Evolutionary conservation across 306 rosid species (phyloP), one percentile per base, ranked within the genome.

Genomic region (Hippophae tibetana): DNA sequence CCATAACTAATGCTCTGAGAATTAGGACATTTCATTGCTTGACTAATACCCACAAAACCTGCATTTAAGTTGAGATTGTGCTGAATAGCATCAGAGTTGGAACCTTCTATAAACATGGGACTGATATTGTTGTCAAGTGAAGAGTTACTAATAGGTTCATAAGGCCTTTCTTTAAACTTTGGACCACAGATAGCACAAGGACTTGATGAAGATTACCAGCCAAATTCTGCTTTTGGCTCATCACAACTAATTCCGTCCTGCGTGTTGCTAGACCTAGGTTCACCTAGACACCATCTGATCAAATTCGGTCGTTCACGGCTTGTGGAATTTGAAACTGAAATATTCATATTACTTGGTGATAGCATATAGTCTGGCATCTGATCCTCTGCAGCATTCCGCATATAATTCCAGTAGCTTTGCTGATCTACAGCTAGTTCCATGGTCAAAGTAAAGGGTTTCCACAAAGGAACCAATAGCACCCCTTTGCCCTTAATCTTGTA

Each of bases 401-500:
- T 59, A 57, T 65, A 71, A 68, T 72, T 89, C 99, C 97, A 86
- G 71, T 62, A 82, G 58, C 80, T 78, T 49, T 81, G 90, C 74
- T 70, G 96, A 67, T 78, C 88, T 53, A 76, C 76, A 50, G 82
- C 55, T 46, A 47, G 85, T 74, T 59, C 92, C 98, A 75, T 86
- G 86, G 65, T 92, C 97, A 64, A 88, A 85, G 58, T 88, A 90
- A 13, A 92, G 57, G 56, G 86, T 85, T 69, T 84, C 94, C 55
- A 93, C 59, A 69, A 86, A 75, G 63, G 88, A 84, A 77, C 97
- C 94, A 13, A 86, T 60, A 61, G 83, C 72, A 79, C 95, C 89
- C 73, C 97, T 88, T 78, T 78, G 87, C 77, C 97, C 97, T 92
- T 92, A 96, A 95, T 88, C 84, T 74, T 75, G 79, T 66, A 67